These are phyloP conservation scores for Mikania micrantha DNA, from an alignment of 129 eudicot genomes.

Conservation along the genomic window DNA sequence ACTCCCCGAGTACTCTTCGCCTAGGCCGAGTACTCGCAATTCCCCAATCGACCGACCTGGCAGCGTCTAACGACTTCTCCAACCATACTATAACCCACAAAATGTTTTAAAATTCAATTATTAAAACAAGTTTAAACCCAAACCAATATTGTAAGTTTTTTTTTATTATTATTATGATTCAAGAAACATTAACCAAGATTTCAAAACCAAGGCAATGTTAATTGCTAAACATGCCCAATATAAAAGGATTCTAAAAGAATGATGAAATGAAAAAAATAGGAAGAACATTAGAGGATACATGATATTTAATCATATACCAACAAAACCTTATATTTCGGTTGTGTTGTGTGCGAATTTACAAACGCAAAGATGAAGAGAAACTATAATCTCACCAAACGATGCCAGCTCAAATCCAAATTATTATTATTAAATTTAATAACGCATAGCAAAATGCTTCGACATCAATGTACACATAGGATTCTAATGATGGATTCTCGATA, in stretches of 20 bases:
- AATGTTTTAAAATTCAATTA: neutral
- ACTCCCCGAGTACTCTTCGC: too few species aligned
- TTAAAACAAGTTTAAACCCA: neutral
- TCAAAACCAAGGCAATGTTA: neutral
- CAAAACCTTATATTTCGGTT: slow-evolving; percentile 11
- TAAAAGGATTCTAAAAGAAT: too few species aligned
- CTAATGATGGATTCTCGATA: slow-evolving; percentile 27
- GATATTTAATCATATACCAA: neutral
- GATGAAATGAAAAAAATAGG: neutral
- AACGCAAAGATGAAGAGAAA: slow-evolving; percentile 5
- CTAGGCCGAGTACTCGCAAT: too few species aligned
- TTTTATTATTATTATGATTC: neutral
- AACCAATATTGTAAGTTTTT: slow-evolving; percentile 7
- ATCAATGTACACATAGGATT: slow-evolving; percentile 25
- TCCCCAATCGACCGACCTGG: too few species aligned
- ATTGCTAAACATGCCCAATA: too few species aligned
- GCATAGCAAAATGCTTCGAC: slow-evolving; percentile 30
- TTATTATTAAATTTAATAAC: neutral
- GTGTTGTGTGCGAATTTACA: slow-evolving; percentile 15
- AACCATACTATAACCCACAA: neutral
- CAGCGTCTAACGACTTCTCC: too few species aligned
- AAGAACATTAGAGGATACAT: slow-evolving; percentile 7
- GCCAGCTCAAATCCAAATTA: slow-evolving; percentile 23
- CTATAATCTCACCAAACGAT: slow-evolving; percentile 37
- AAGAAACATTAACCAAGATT: neutral